These are phyloP conservation scores for Erythrophleum ivorense DNA, from an alignment of 331 rosid species.

Conservation along the genomic window DNA sequence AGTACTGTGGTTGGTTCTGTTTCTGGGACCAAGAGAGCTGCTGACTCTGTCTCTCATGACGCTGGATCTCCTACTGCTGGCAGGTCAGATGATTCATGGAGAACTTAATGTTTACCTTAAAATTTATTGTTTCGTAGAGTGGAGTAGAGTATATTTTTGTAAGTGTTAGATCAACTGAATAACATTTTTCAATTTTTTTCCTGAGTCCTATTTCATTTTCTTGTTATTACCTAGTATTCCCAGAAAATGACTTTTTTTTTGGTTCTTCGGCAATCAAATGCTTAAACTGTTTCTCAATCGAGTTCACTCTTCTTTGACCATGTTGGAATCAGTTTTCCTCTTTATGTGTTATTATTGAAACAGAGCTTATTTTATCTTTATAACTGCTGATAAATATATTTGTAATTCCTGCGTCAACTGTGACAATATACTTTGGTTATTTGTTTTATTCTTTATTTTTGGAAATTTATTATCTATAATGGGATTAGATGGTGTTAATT, in stretches of 20 bases:
- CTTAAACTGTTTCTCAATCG: not conserved
- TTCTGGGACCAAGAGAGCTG: constrained; percentile 74
- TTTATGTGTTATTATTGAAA: not conserved
- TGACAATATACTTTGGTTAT: not conserved
- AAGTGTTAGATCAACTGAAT: not conserved
- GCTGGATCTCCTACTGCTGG: constrained; percentile 64
- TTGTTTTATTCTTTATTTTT: not conserved
- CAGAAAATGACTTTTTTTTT: not conserved
- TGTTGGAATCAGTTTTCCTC: not conserved
- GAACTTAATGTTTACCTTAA: not conserved
- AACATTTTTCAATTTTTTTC: not conserved
- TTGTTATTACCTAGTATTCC: not conserved
- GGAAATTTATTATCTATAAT: not conserved
- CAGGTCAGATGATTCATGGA: constrained; percentile 48
- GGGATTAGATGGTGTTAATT: not conserved
- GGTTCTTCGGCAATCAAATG: not conserved
- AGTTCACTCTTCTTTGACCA: not conserved
- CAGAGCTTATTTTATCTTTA: not conserved
- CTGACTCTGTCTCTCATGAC: constrained; percentile 63
- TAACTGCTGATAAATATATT: not conserved
- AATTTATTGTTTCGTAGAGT: not conserved
- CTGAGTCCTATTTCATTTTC: not conserved
- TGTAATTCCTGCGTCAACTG: not conserved
- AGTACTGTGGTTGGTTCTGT: constrained; percentile 36
- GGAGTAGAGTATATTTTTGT: not conserved